These are phyloP conservation scores for Inonotus obliquus DNA, from an alignment of 1,284 basidiomycete genomes.

Conservation along the genomic window DNA sequence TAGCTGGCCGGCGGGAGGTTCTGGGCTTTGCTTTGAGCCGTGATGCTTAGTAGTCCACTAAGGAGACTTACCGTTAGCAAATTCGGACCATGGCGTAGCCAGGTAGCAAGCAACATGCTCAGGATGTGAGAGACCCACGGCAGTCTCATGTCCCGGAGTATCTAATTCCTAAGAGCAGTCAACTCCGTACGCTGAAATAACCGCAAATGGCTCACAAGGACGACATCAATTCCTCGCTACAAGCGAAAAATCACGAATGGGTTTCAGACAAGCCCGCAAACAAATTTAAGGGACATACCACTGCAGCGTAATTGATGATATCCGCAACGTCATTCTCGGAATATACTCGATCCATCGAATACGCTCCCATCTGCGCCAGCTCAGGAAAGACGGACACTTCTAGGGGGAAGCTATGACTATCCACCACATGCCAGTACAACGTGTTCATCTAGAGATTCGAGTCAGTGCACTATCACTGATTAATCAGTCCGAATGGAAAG, in stretches of 20 bases:
- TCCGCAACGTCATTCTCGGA: constrained; percentile 53
- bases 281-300: constrained; percentile 38
- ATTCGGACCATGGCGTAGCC: constrained; percentile 29
- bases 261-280: neutral
- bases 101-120: constrained; percentile 40
- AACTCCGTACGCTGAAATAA: neutral
- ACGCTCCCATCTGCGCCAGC: constrained; percentile 66
- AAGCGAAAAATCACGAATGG: neutral
- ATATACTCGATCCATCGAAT: constrained; percentile 56
- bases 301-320: constrained; percentile 69
- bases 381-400: constrained; percentile 57
- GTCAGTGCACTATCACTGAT: constrained; percentile 16
- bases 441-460: constrained; percentile 47
- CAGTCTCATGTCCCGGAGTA: constrained; percentile 44
- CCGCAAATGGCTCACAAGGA: constrained; percentile 28
- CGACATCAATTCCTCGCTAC: constrained; percentile 42
- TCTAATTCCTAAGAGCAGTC: constrained; percentile 33
- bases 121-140: constrained; percentile 34
- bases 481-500: constrained; percentile 19
- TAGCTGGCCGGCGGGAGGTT: constrained; percentile 47
- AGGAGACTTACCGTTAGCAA: constrained; percentile 26
- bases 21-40: constrained; percentile 11
- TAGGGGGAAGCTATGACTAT: constrained; percentile 75
- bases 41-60: neutral
- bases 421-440: constrained; percentile 82